Evolutionary conservation across 805 yeast species (phyloP), one percentile per base, ranked within the genome.

Genomic region (Spathaspora gorwiae): DNA sequence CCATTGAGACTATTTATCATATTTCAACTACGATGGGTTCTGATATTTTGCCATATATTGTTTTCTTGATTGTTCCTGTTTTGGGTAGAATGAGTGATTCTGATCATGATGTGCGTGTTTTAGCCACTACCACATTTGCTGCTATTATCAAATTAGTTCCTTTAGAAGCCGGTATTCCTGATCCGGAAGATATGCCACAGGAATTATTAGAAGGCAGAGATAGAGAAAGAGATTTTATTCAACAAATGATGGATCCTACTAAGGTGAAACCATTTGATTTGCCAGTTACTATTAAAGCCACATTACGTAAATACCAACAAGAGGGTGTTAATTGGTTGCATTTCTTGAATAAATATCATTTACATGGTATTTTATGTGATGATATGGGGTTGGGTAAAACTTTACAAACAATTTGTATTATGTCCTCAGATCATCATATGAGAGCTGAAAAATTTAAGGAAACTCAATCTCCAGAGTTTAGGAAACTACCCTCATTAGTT

Each of bases 321-420:
- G 98, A 94, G 49, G 99, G 99, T 65, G 95, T 94, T 34, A 94
- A 92, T 62, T 94, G 99, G 99, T 73, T 94, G 44, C 96, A 96
- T 7, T 94, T 94, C 60, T 75, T 94, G 57, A 94, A 94, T 68
- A 87, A 87, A 57, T 94, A 94, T 61, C 96, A 92, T 63, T 71
- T 94, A 43, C 99, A 94, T 68, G 99, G 99, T 44, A 92, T 94
- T 57, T 72, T 94, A 40, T 94, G 99, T 80, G 99, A 94, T 63
- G 99, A 94, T 80, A 94, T 94, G 99, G 99, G 99, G 6, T 75
- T 94, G 29, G 99, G 99, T 43, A 94, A 94, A 62, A 94, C 99
- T 0, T 73, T 94, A 48, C 99, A 94, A 65, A 90, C 99, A 0
- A 90, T 94, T 58, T 94, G 99, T 67, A 92, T 95, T 53, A 90